A percentile compares a stretch with the other conserved stretches of the same genome.
phyloP scores from a whole-genome alignment of 2,329 filamentous ascomycete species.

The Hymenoscyphus infarciens region DNA sequence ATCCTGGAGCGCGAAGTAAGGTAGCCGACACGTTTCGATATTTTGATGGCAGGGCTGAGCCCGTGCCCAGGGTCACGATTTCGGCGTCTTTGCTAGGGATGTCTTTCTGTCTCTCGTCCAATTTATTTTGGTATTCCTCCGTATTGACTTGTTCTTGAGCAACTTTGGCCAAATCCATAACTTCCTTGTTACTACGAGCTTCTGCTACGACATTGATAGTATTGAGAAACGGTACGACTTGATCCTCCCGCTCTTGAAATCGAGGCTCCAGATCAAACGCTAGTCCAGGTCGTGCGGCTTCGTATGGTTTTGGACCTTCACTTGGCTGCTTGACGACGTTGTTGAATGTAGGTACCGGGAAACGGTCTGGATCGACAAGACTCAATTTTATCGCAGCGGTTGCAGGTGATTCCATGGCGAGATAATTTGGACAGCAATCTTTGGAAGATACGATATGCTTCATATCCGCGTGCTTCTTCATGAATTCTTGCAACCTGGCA shows the following conservation, averaged over 20 bases:
- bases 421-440: constrained; percentile 71
- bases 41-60: constrained; percentile 84
- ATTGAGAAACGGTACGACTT: constrained; percentile 48
- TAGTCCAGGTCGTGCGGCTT: constrained; percentile 26
- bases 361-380: constrained; percentile 69
- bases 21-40: constrained; percentile 94
- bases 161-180: constrained; percentile 50
- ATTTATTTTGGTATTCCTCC: constrained; percentile 45
- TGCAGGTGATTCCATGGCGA: constrained; percentile 66
- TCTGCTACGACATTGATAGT: constrained; percentile 42
- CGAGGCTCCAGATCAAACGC: constrained; percentile 30
- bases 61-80: constrained; percentile 84
- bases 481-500: constrained; percentile 63
- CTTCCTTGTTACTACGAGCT: constrained; percentile 35
- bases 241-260: constrained; percentile 40
- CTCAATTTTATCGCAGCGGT: constrained; percentile 65
- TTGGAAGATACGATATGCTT: constrained; percentile 75
- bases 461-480: constrained; percentile 55
- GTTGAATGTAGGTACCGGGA: constrained; percentile 67
- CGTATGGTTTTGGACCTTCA: constrained; percentile 16
- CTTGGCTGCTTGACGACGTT: constrained; percentile 25
- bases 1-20: constrained; percentile 75
- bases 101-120: constrained; percentile 54
- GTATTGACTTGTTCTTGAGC: constrained; percentile 42
- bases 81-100: constrained; percentile 75